Conservation (phyloP, 2,329 filamentous ascomycete genomes). For the Monosporascus sp. region DNA sequence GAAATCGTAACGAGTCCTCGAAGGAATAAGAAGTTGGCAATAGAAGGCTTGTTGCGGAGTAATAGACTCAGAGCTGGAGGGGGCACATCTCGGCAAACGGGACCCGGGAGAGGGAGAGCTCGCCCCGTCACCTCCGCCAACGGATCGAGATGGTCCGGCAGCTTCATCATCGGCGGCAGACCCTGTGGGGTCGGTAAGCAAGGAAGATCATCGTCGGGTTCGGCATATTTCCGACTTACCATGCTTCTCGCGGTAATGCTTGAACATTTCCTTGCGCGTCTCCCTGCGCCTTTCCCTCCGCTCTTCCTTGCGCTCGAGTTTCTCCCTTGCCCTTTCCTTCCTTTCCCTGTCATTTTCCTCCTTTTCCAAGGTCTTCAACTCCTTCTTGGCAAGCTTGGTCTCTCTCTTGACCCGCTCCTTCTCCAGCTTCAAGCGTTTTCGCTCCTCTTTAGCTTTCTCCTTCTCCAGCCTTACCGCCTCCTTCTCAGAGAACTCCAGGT, state of each 20-base stretch:
- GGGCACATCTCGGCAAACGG: not conserved
- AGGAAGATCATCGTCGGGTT: not conserved
- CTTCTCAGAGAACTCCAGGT: not conserved
- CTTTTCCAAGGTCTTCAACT: constrained; percentile 11
- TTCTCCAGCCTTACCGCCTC: constrained; percentile 11
- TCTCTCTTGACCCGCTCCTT: not conserved
- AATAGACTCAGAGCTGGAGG: not conserved
- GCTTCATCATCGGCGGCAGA: not conserved
- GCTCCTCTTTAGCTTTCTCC: constrained; percentile 10
- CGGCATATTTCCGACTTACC: not conserved
- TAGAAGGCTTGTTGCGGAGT: not conserved
- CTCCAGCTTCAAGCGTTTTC: constrained; percentile 7
- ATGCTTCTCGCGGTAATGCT: not conserved
- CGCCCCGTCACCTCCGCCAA: not conserved
- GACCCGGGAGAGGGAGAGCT: not conserved
- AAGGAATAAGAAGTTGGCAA: not conserved
- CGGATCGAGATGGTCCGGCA: not conserved
- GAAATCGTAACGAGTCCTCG: not conserved
- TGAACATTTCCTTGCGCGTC: not conserved
- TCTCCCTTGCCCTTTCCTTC: constrained; percentile 11
- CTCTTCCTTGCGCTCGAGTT: constrained; percentile 6
- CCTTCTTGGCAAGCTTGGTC: constrained; percentile 8
- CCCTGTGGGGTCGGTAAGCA: not conserved
- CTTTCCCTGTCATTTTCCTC: constrained; percentile 14
- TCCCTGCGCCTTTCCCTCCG: not conserved